Conservation (phyloP, 1,284 basidiomycete genomes). For the Sphaerobolus stellatus region DNA sequence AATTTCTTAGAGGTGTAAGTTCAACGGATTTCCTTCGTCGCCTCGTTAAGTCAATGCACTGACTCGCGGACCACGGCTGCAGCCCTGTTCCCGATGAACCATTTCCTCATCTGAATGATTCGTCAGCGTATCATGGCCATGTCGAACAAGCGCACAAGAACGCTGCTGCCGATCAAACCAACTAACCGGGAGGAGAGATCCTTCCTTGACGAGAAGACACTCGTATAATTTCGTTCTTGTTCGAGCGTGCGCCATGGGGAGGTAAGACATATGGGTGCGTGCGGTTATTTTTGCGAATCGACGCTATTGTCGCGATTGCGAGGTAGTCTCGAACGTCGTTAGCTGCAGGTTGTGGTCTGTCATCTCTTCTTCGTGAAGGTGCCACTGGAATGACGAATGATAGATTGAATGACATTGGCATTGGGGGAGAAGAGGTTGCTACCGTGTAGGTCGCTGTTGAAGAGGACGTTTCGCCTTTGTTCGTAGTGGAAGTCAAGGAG, state of each 20-base stretch:
- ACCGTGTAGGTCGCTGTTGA: no score
- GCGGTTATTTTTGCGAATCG: neutral
- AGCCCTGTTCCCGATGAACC: neutral
- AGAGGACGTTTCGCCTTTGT: no score
- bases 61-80: neutral
- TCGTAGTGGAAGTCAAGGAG: no score
- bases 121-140: neutral
- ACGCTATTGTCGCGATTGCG: neutral
- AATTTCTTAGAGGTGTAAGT: neutral
- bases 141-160: no score
- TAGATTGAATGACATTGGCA: no score
- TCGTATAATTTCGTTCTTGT: slow-evolving; percentile 6
- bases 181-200: no score
- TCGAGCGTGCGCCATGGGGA: neutral
- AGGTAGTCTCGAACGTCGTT: neutral
- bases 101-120: neutral
- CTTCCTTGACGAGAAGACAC: no score
- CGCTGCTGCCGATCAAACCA: no score
- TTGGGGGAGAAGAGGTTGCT: no score
- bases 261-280: neutral
- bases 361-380: no score
- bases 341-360: neutral
- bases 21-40: neutral
- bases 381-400: no score
- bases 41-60: neutral